Evolutionary conservation across 345 rosid species (phyloP).

Genomic region (Cochlearia excelsa): DNA sequence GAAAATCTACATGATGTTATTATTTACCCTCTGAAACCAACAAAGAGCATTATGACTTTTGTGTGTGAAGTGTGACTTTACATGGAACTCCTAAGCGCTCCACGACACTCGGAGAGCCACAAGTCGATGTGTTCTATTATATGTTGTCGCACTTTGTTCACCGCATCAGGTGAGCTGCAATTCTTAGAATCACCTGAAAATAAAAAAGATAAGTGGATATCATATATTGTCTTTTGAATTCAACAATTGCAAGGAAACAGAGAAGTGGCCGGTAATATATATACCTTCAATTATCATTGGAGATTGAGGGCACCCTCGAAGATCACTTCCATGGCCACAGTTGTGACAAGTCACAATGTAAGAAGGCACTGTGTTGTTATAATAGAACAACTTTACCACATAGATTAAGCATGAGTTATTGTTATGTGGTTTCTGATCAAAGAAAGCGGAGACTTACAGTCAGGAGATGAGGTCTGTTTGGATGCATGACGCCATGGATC

Average conservation of each 20-base stretch:
- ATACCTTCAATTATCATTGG: conserved; percentile 70
- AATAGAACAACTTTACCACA: conserved; percentile 24
- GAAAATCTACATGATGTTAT: too few species aligned
- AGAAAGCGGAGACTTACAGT: conserved; percentile 45
- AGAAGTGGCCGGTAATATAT: not conserved
- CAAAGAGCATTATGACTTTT: not conserved
- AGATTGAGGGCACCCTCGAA: conserved; percentile 93
- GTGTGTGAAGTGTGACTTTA: not conserved
- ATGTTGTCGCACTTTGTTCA: conserved; percentile 75
- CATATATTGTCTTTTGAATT: not conserved
- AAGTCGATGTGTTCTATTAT: conserved; percentile 76
- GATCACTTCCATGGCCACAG: conserved; percentile 94
- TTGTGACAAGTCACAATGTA: conserved; percentile 71
- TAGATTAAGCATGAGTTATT: not conserved
- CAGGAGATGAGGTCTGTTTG: conserved; percentile 76
- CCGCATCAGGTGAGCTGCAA: conserved; percentile 85
- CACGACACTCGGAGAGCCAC: conserved; percentile 83
- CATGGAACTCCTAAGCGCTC: conserved; percentile 24
- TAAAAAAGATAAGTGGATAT: not conserved
- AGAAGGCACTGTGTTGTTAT: conserved; percentile 33
- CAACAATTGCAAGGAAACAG: conserved; percentile 1
- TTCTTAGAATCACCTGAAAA: conserved; percentile 62
- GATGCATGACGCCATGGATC: conserved; percentile 99
- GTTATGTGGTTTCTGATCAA: not conserved
- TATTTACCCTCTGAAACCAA: too few species aligned